Evolutionary conservation across 345 rosid species (phyloP).

Genomic region (Pugionium cornutum): DNA sequence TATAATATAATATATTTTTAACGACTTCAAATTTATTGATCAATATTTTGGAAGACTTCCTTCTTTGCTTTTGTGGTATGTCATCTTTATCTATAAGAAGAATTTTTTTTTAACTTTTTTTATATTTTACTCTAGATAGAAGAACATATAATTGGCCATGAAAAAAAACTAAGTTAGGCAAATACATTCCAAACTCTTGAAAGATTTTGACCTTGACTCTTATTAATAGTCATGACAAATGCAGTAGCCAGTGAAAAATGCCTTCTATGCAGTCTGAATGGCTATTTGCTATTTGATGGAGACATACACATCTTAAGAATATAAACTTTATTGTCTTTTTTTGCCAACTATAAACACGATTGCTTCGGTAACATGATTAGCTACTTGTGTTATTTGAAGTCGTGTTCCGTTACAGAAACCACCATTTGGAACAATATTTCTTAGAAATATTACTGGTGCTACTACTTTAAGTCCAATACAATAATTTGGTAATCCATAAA

Average conservation of each 20-base stretch:
- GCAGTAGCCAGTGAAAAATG: rapidly evolving
- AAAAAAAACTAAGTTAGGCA: background rate
- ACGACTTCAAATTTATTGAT: too few relatives aligned
- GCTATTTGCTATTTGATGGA: background rate
- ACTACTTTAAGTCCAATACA: background rate
- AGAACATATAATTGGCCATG: background rate
- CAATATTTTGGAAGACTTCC: background rate
- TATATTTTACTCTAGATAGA: background rate
- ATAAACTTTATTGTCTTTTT: background rate
- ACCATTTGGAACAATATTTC: background rate
- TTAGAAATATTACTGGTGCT: background rate
- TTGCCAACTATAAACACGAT: background rate
- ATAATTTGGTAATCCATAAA: background rate
- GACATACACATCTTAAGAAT: background rate
- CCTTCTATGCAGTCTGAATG: background rate
- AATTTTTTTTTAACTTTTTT: background rate
- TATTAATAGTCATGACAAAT: background rate
- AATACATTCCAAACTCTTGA: background rate
- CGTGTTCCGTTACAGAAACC: background rate
- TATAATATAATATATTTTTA: too few relatives aligned
- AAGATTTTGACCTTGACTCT: background rate
- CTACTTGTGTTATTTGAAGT: background rate
- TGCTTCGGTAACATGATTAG: background rate
- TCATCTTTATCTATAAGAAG: background rate
- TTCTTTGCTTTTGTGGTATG: background rate